Evolutionary conservation across 495 filamentous ascomycete genomes (phyloP).

Genomic region (Podospora fimiseda): DNA sequence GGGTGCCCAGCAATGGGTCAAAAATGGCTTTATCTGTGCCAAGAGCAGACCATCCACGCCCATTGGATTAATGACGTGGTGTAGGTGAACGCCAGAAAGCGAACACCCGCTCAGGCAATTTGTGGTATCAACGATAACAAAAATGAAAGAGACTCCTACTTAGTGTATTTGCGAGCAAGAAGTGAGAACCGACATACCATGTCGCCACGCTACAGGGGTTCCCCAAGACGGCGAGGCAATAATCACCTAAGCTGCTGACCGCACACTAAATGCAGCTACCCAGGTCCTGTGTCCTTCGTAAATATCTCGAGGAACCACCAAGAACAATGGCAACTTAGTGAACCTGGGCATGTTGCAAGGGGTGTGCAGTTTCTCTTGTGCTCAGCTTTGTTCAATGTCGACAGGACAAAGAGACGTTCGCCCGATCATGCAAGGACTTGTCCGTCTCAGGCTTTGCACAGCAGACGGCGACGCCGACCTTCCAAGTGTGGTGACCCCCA

Average conservation of each 20-base stretch:
- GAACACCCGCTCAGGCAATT: conserved; percentile 19
- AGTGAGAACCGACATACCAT: no score
- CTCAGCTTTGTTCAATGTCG: background rate
- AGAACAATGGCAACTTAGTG: no score
- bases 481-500: conserved; percentile 3
- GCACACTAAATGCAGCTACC: no score
- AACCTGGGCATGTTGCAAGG: background rate
- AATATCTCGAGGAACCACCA: no score
- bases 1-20: conserved; percentile 46
- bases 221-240: no score
- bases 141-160: no score
- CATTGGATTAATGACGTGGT: conserved; percentile 30
- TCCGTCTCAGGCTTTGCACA: background rate
- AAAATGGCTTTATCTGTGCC: conserved; percentile 32
- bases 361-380: conserved; percentile 11
- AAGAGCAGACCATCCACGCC: conserved; percentile 37
- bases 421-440: background rate
- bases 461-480: conserved; percentile 5
- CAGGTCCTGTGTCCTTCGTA: no score
- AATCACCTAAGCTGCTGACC: no score
- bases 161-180: no score
- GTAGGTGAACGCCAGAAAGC: conserved; percentile 29
- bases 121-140: no score
- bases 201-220: no score
- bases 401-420: background rate